A percentile compares a stretch with the other conserved stretches of the same genome.
Evolutionary conservation across 176 grass and related monocot genomes (phyloP).

Genomic region (Eremochloa ophiuroides): DNA sequence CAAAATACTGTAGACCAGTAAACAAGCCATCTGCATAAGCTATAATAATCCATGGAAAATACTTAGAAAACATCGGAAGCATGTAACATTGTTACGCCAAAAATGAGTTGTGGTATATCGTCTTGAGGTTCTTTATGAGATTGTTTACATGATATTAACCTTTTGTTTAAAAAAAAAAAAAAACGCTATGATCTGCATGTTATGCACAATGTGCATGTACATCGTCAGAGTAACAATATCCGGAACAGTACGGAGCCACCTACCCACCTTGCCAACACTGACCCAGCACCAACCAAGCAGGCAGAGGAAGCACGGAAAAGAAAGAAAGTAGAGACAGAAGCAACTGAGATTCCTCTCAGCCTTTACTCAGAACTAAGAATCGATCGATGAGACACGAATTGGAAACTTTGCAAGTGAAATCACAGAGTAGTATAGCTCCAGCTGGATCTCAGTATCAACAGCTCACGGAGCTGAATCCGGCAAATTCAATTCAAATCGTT

Average conservation of each 20-base stretch:
- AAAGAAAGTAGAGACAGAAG: neutral
- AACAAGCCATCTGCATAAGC: neutral
- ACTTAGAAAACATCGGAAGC: neutral
- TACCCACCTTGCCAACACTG: neutral
- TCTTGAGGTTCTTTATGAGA: neutral
- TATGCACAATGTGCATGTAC: neutral
- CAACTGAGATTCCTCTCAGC: neutral
- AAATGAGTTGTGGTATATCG: neutral
- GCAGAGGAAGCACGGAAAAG: neutral
- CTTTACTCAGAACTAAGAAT: neutral
- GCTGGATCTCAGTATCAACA: neutral
- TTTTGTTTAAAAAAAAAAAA: neutral
- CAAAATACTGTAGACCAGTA: neutral
- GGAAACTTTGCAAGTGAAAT: neutral
- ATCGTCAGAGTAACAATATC: neutral
- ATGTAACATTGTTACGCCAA: neutral
- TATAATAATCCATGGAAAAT: neutral
- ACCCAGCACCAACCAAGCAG: slow-evolving; percentile 30
- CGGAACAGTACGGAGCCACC: neutral
- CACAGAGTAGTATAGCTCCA: neutral
- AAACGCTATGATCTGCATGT: neutral
- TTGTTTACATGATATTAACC: neutral
- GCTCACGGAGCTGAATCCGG: neutral
- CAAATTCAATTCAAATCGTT: neutral
- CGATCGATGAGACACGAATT: neutral